These are phyloP conservation scores for Phaeodactylum tricornutum DNA, from an alignment of 108 stramenopile species.

Conservation along the genomic window DNA sequence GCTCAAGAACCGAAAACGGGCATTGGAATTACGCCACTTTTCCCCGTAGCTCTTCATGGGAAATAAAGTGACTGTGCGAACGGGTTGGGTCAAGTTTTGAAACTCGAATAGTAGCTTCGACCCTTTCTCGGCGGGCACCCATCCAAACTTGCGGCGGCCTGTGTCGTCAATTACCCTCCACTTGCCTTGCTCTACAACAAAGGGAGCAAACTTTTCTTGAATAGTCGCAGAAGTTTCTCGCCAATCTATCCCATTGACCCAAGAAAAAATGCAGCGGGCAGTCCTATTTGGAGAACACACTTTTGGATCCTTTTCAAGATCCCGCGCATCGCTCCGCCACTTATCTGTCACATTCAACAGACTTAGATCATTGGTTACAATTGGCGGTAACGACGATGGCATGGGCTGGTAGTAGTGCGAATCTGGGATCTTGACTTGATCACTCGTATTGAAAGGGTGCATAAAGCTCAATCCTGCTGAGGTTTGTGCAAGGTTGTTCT, in stretches of 20 bases:
- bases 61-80: constrained; percentile 30
- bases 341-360: constrained; percentile 47
- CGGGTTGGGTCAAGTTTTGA: not conserved
- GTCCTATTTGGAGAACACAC: too few relatives aligned
- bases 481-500: not conserved
- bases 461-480: not conserved
- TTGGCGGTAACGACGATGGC: constrained; percentile 48
- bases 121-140: too few relatives aligned
- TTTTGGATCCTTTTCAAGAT: too few relatives aligned
- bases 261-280: constrained; percentile 66
- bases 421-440: constrained; percentile 24
- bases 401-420: too few relatives aligned
- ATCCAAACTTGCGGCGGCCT: too few relatives aligned
- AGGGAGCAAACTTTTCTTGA: constrained; percentile 26
- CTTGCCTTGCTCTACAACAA: constrained; percentile 29
- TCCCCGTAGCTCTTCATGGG: constrained; percentile 75
- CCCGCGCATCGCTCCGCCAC: constrained; percentile 20
- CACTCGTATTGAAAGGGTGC: constrained; percentile 4
- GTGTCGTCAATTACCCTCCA: constrained; percentile 47
- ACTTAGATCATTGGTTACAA: constrained; percentile 41
- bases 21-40: constrained; percentile 50
- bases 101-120: not conserved
- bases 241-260: constrained; percentile 42
- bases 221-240: constrained; percentile 39
- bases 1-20: constrained; percentile 6